Evolutionary conservation across 768 basidiomycete species (phyloP).

Genomic region (Lactarius vividus): DNA sequence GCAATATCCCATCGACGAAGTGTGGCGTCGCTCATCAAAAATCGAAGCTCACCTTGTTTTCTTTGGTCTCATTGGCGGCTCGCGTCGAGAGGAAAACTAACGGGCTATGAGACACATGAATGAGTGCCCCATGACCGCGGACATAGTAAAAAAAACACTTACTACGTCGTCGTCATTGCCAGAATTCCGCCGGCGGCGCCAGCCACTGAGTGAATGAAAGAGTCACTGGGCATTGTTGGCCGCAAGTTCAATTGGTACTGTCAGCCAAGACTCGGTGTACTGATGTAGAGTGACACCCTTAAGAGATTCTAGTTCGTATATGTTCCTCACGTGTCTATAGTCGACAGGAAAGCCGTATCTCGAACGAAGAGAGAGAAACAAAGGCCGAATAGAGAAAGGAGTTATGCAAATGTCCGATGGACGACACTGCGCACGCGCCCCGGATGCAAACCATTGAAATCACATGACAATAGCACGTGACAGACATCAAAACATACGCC

Average conservation of each 20-base stretch:
- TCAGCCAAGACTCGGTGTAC: not conserved
- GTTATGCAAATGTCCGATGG: not conserved
- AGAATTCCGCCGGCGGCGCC: conserved; percentile 88
- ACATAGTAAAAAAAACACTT: conserved; percentile 32
- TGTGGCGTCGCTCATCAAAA: not conserved
- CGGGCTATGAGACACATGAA: conserved; percentile 53
- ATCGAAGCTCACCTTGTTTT: conserved; percentile 56
- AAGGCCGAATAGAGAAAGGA: not conserved
- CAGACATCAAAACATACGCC: not conserved
- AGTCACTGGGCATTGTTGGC: conserved; percentile 48
- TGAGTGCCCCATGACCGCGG: conserved; percentile 13
- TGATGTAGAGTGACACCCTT: not conserved
- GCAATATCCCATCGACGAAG: conserved; percentile 6
- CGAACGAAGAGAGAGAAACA: not conserved
- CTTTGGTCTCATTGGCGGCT: conserved; percentile 85
- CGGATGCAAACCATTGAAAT: no score
- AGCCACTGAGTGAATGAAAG: conserved; percentile 80
- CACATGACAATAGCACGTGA: not conserved
- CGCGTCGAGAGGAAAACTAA: conserved; percentile 90
- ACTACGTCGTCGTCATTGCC: conserved; percentile 92
- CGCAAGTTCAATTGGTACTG: not conserved
- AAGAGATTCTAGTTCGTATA: not conserved
- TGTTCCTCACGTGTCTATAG: not conserved
- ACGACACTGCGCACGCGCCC: no score
- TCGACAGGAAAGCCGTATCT: not conserved